Evolutionary conservation across 164 flowering plant genomes (phyloP), one percentile per base, ranked within the genome.

Genomic region (Hamamelis virginiana): DNA sequence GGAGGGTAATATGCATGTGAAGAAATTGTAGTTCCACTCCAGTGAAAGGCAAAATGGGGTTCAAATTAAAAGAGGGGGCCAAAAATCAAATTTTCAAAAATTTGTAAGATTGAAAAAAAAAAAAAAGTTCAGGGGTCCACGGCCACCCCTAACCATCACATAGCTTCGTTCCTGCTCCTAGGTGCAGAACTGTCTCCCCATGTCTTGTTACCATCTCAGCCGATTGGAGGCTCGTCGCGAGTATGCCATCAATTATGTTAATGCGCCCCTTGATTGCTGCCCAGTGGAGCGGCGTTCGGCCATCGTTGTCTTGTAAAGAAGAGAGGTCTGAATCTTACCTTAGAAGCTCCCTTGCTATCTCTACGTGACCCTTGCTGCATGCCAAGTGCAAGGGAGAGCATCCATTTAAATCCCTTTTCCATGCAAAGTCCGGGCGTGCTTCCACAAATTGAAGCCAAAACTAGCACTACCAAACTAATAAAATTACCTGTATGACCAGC

Each of bases 221-320:
- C 0, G 81, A 76, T 26, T 77, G 76, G 11, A 81, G 82, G 57
- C 76, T 78, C 9, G 19, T 22, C 1, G 84, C 78, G 28, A 88
- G 78, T 21, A 86, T 77, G 71, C 82, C 89, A 21, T 82, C 79
- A 2, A 86, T 73, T 59, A 86, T 78, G 60, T 57, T 64, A 8
- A 83, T 75, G 19, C 80, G 67, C 1, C 93, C 93, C 71, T 81
- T 85, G 57, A 75, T 79, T 1, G 87, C 89, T 0, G 89, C 89
- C 61, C 72, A 72, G 58, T 88, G 93, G 5, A 85, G 80, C 0
- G 89, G 87, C 0, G 85, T 83, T 23, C 86, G 77, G 9, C 89
- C 90, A 2, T 81, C 75, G 12, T 59, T 59, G 68, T 89, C 93
- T 53, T 72, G 82, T 6, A 78, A 44, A 28, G 60, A 50, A 59